Evolutionary conservation across 1,284 basidiomycete species (phyloP).

Genomic region (Paramarasmius palmivorus): DNA sequence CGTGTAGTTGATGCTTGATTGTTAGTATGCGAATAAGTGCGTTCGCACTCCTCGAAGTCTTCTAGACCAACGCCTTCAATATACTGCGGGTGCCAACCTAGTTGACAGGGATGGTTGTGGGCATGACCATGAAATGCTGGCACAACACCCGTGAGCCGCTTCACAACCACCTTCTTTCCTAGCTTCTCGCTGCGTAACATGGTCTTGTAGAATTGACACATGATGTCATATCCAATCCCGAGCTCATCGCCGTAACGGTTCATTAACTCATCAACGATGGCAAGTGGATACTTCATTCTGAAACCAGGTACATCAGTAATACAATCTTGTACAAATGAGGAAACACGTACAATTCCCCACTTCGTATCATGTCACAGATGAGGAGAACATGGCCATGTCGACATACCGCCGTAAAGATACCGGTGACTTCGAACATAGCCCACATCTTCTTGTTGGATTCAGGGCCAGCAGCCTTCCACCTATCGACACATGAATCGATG

Average conservation of each 20-base stretch:
- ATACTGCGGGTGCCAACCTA: constrained; percentile 29
- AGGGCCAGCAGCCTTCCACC: constrained; percentile 33
- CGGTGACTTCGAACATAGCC: constrained; percentile 16
- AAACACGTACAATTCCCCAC: too few relatives aligned
- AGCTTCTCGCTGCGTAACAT: background rate
- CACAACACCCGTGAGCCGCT: constrained; percentile 18
- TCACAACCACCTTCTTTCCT: constrained; percentile 23
- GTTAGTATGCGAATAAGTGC: constrained; percentile 32
- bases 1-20: constrained; percentile 22
- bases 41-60: constrained; percentile 33
- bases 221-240: constrained; percentile 6
- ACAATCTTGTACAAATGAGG: too few relatives aligned
- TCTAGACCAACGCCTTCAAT: constrained; percentile 32
- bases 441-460: constrained; percentile 18
- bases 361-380: too few relatives aligned
- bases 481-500: constrained; percentile 25
- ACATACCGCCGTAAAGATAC: constrained; percentile 31
- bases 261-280: background rate
- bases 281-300: constrained; percentile 10
- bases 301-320: too few relatives aligned
- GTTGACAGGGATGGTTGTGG: constrained; percentile 34
- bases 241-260: background rate
- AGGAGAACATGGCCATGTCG: too few relatives aligned
- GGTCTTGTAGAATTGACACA: background rate
- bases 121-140: too few relatives aligned